Percentiles rank a stretch among this genome's conserved stretches.
phyloP scores from a whole-genome alignment of 176 grass and related monocot species.

The sorghum (Sorghum bicolor) region DNA sequence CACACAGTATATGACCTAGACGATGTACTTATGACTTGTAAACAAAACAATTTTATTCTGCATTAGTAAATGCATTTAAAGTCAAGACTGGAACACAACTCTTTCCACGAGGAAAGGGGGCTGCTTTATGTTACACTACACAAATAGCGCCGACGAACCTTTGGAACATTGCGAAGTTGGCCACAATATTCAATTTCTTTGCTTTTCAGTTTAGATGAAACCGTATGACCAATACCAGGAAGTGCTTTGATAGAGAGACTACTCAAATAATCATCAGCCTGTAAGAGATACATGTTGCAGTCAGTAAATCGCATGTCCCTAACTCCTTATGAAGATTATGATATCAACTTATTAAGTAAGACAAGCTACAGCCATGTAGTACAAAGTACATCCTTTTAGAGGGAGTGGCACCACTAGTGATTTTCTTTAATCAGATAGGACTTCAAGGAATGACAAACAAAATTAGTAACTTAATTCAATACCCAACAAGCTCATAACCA shows the following conservation, averaged over 20 bases:
- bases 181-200: constrained; percentile 66
- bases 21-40: constrained; percentile 9
- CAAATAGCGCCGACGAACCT: constrained; percentile 38
- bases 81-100: background rate
- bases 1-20: constrained; percentile 12
- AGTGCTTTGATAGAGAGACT: constrained; percentile 79
- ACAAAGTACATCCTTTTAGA: constrained; percentile 16
- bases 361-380: background rate
- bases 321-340: background rate
- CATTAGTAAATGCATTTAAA: background rate
- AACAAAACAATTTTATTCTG: background rate
- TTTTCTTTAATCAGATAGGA: background rate
- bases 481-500: background rate
- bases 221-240: constrained; percentile 77
- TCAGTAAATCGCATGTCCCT: constrained; percentile 8
- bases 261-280: constrained; percentile 75
- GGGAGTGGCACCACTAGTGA: background rate
- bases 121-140: constrained; percentile 22
- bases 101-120: constrained; percentile 8
- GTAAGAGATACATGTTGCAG: constrained; percentile 16
- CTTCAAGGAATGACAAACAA: background rate
- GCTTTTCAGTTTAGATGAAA: constrained; percentile 63
- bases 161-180: constrained; percentile 61
- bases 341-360: background rate
- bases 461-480: background rate